A percentile compares a stretch with the other conserved stretches of the same genome.
Evolutionary conservation across 225 moss, liverwort and hornwort species (phyloP).

Genomic region (Lunularia cruciata): DNA sequence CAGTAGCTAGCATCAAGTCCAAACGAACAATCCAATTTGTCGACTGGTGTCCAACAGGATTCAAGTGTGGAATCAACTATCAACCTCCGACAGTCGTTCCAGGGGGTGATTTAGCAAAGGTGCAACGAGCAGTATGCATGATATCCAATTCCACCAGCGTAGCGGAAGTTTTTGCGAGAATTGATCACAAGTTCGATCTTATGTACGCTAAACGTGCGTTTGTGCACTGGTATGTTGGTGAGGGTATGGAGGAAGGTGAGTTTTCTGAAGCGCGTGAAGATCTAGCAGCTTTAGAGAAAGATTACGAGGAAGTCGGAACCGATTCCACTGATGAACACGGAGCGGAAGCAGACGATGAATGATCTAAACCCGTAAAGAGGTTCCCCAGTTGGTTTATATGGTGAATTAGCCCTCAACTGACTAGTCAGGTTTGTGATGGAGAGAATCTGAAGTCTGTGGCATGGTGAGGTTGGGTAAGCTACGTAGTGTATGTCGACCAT

Average conservation of each 20-base stretch:
- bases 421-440: too few species aligned
- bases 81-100: slow-evolving; percentile 47
- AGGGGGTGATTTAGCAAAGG: slow-evolving; percentile 45
- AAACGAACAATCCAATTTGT: slow-evolving; percentile 44
- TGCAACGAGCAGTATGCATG: slow-evolving; percentile 49
- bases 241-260: slow-evolving; percentile 51
- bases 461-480: too few species aligned
- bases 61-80: slow-evolving; percentile 47
- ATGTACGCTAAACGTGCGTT: slow-evolving; percentile 50
- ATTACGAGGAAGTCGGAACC: slow-evolving; percentile 46
- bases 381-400: too few species aligned
- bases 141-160: slow-evolving; percentile 47
- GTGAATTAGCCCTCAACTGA: too few species aligned
- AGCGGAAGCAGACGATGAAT: slow-evolving; percentile 30
- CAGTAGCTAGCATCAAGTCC: slow-evolving; percentile 41
- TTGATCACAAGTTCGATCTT: slow-evolving; percentile 46
- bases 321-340: slow-evolving; percentile 32
- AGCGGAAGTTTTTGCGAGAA: slow-evolving; percentile 44
- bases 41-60: slow-evolving; percentile 47
- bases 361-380: too few species aligned
- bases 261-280: slow-evolving; percentile 46
- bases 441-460: too few species aligned
- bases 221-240: slow-evolving; percentile 49
- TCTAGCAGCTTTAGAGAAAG: slow-evolving; percentile 43
- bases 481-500: too few species aligned